Evolutionary conservation across 2,329 filamentous ascomycete genomes (phyloP).

Genomic region (Ascochyta viciae-villosae): DNA sequence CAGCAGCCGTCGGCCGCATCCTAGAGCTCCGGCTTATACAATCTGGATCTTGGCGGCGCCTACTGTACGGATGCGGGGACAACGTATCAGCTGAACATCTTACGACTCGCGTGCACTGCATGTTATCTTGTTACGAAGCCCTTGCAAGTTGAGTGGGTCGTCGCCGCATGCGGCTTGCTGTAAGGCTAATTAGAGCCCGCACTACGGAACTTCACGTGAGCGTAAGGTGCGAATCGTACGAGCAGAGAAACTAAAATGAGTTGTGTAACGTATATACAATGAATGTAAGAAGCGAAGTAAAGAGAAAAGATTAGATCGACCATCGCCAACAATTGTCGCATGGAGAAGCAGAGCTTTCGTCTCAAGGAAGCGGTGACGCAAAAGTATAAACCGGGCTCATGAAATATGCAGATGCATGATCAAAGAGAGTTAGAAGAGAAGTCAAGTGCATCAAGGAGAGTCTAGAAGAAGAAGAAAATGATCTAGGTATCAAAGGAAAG

Average conservation of each 20-base stretch:
- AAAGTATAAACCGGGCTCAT: neutral
- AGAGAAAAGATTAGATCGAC: neutral
- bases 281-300: conserved; percentile 29
- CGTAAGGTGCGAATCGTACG: neutral
- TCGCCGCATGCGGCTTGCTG: conserved; percentile 10
- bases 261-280: conserved; percentile 21
- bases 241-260: neutral
- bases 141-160: neutral
- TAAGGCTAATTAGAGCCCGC: neutral
- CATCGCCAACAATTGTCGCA: neutral
- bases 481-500: conserved; percentile 12
- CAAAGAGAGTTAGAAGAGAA: conserved; percentile 11
- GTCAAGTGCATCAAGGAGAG: conserved; percentile 16
- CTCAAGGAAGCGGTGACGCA: neutral
- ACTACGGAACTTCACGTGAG: neutral
- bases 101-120: conserved; percentile 10
- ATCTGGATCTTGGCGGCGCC: conserved; percentile 1
- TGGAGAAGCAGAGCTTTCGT: neutral
- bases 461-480: conserved; percentile 3
- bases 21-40: conserved; percentile 14
- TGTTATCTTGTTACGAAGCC: neutral
- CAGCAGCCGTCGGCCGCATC: conserved; percentile 15
- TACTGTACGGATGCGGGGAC: conserved; percentile 17
- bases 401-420: conserved; percentile 7
- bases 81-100: conserved; percentile 19